A percentile compares a stretch with the other conserved stretches of the same genome.
Conservation (phyloP, 1,284 basidiomycete genomes). For the Tremellales sp. region DNA sequence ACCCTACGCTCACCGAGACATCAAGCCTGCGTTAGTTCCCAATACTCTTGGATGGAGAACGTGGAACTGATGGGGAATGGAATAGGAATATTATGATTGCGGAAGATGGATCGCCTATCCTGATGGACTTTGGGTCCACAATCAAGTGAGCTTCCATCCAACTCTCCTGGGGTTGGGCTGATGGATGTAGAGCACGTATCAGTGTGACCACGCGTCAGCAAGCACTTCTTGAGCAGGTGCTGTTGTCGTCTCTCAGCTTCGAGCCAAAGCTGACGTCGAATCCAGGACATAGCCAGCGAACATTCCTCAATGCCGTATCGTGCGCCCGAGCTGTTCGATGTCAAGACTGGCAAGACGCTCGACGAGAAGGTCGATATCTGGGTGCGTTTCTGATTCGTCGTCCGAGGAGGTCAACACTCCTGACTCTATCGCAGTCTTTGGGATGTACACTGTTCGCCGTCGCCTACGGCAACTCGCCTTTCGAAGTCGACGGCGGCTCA, state of each 20-base stretch:
- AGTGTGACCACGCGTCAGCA: conserved; percentile 66
- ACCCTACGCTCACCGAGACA: conserved; percentile 93
- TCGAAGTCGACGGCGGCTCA: conserved; percentile 83
- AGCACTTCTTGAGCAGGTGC: conserved; percentile 77
- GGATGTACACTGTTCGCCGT: conserved; percentile 88
- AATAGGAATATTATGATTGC: conserved; percentile 90
- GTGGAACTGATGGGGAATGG: neutral
- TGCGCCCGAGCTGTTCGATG: conserved; percentile 91
- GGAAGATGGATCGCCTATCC: conserved; percentile 83
- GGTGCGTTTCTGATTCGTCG: conserved; percentile 60
- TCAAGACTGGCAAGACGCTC: conserved; percentile 79
- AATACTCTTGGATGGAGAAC: neutral
- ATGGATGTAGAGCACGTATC: conserved; percentile 42
- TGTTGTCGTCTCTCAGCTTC: conserved; percentile 3
- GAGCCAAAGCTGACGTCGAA: conserved; percentile 3
- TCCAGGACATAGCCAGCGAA: conserved; percentile 84
- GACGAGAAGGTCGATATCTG: conserved; percentile 95
- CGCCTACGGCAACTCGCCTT: conserved; percentile 87
- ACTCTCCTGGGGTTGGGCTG: neutral
- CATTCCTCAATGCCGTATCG: conserved; percentile 96
- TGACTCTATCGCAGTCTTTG: conserved; percentile 61
- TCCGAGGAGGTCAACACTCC: no score
- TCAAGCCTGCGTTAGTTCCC: conserved; percentile 84
- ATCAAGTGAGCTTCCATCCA: conserved; percentile 34
- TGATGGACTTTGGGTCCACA: conserved; percentile 96